A percentile compares a stretch with the other conserved stretches of the same genome.
Conservation (phyloP, 805 yeast genomes). For the Candida sithepensis region DNA sequence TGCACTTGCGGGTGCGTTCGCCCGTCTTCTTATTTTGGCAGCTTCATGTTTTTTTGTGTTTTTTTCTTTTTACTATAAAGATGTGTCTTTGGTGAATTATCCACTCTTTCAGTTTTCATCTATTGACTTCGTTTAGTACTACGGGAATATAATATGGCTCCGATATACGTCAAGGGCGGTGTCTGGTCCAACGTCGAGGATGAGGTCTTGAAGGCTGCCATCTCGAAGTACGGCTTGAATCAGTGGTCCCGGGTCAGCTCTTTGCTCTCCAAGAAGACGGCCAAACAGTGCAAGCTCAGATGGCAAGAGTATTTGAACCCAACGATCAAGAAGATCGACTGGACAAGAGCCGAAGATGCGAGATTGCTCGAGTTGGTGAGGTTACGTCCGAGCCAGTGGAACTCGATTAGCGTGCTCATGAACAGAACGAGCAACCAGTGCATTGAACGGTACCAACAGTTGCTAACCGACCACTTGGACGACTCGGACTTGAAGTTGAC, state of each 20-base stretch:
- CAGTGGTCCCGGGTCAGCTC: constrained; percentile 96
- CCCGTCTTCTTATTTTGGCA: no score
- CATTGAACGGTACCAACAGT: constrained; percentile 75
- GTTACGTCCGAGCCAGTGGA: constrained; percentile 89
- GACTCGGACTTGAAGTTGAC: constrained; percentile 23
- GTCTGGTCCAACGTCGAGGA: constrained; percentile 86
- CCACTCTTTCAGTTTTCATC: not conserved
- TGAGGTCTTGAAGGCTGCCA: constrained; percentile 85
- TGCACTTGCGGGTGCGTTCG: not conserved
- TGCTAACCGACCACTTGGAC: constrained; percentile 49
- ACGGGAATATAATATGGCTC: constrained; percentile 37
- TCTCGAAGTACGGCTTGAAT: constrained; percentile 86
- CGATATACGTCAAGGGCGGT: constrained; percentile 81
- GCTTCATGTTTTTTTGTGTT: not conserved
- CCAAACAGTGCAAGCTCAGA: constrained; percentile 87
- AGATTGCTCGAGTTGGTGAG: constrained; percentile 62
- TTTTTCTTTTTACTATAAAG: not conserved
- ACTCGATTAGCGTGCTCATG: constrained; percentile 76
- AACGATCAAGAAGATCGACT: constrained; percentile 53
- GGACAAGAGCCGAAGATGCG: constrained; percentile 78
- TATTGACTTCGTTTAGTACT: no score
- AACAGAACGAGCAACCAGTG: constrained; percentile 87
- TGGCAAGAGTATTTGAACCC: constrained; percentile 92
- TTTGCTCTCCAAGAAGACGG: constrained; percentile 76
- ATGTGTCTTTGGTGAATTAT: not conserved